Evolutionary conservation across 1,284 basidiomycete genomes (phyloP), one percentile per base, ranked within the genome.

Genomic region (Wallemia hederae): DNA sequence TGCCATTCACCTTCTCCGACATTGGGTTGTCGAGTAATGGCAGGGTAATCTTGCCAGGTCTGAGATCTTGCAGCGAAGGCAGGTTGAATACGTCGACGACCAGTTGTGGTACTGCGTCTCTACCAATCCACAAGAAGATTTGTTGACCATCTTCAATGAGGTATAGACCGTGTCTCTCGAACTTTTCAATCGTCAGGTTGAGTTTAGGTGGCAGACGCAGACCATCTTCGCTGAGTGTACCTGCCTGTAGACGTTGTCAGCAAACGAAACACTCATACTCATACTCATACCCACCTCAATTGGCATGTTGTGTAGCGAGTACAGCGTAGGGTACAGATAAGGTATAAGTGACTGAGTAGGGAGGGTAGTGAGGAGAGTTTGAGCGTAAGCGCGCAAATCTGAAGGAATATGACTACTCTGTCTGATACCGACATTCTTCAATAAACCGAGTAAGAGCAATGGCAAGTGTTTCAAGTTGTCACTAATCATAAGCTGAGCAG

Each of bases 101-200:
- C 59, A 98, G 79, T 68, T 92, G 86, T 1, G 91, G 88, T 24
- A 98, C 90, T 2, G 94, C 89, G 68, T 97, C 92, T 28, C 91
- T 80, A 5, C 94, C 94, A 60, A 99, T 79, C 85, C 89, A 98
- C 57, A 98, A 76, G 80, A 98, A 97, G 67, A 98, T 85, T 58
- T 87, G 91, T 72, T 97, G 94, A 0, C 87, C 87, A 70, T 98
- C 91, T 71, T 98, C 94, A 65, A 99, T 92, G 63, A 99, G 72
- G 79, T 85, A 97, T 60, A 99, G 76, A 60, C 94, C 94, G 68
- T 98, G 91, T 61, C 91, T 77, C 72, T 97, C 91, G 60, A 99
- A 76, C 49, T 87, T 77, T 72, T 98, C 94, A 31, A 87, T 90
- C 0, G 89, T 90, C 62, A 91, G 77, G 59, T 92, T 92, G 28